Evolutionary conservation across 768 basidiomycete species (phyloP), one percentile per base, ranked within the genome.

Genomic region (Exidia glandulosa): DNA sequence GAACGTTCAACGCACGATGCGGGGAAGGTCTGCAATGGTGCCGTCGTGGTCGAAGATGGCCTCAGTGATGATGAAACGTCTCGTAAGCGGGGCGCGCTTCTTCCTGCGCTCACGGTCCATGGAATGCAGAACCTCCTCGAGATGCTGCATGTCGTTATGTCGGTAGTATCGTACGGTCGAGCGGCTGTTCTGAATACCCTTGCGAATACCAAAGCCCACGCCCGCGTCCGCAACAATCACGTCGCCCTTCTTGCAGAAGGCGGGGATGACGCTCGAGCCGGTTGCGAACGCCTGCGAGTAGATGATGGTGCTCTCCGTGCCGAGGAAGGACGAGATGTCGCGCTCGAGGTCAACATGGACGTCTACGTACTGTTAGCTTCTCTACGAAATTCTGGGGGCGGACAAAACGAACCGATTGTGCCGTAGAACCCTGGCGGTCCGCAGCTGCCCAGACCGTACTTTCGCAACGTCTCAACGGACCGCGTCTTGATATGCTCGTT

Each of bases 361-460:
- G 64, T 98, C 95, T 36, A 16, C 9, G 16, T 36, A 16, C 7
- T 7, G 34, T 16, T 7, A 36, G 9, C 34, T 36, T 16, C 7
- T 36, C 34, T 7, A 7, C 34, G 34, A 36, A 36, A 7, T 7
- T 16, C 7, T 36, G 34, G 34, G 34, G 16, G 7, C 9, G 16
- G 34, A 36, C 34, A 7, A 16, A 16, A 36, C 34, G 34, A 7
- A 36, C 34, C 34, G 48, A 95, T 78, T 2, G 90, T 95, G 14
- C 95, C 95, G 70, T 98, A 98, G 76, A 99, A 99, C 13, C 94
- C 94, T 31, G 94, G 87, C 37, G 96, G 96, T 2, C 95, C 95
- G 68, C 96, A 99, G 63, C 88, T 90, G 7, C 94, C 95, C 2
- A 97, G 79, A 29, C 95, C 96, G 64, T 96, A 97, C 69, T 89